Evolutionary conservation across 2,329 filamentous ascomycete species (phyloP), one percentile per base, ranked within the genome.

Genomic region (Onygenales sp.): DNA sequence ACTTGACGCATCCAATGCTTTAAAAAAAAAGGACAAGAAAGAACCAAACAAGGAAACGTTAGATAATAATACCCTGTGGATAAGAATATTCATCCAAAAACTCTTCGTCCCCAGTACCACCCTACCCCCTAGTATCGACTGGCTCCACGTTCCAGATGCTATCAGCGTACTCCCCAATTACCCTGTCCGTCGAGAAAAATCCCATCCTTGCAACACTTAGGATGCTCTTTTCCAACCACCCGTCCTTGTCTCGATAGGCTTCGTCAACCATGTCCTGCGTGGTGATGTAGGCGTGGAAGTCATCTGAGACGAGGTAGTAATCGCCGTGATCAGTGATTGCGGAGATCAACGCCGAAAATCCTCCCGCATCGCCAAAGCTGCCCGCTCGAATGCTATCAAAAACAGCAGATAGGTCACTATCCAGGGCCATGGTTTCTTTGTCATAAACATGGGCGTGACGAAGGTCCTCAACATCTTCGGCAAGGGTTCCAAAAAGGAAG

Each of bases 61-160:
- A 41, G 14, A 41, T 14, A 11, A 41, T 11, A 41, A 41, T 41
- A 11, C 38, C 14, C 38, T 11, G 14, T 11, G 38, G 11, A 11
- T 41, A 14, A 41, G 14, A 41, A 27, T 27, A 27, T 27, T 27
- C 3, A 5, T 27, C 38, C 38, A 11, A 11, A 41, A 11, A 11
- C 42, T 3, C 42, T 44, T 17, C 42, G 8, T 4, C 21, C 5
- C 17, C 14, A 32, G 32, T 11, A 10, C 31, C 7, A 17, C 10
- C 49, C 27, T 43, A 33, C 7, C 38, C 17, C 8, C 31, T 8
- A 6, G 44, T 36, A 36, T 72, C 71, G 52, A 93, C 69, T 32
- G 92, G 91, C 76, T 97, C 92, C 41, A 95, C 78, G 66, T 97
- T 97, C 93, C 93, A 98, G 69, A 98, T 96, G 59, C 80, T 84